A percentile compares a stretch with the other conserved stretches of the same genome.
phyloP scores from a whole-genome alignment of 192 early-diverging fungal species.

The Coemansia sp. region DNA sequence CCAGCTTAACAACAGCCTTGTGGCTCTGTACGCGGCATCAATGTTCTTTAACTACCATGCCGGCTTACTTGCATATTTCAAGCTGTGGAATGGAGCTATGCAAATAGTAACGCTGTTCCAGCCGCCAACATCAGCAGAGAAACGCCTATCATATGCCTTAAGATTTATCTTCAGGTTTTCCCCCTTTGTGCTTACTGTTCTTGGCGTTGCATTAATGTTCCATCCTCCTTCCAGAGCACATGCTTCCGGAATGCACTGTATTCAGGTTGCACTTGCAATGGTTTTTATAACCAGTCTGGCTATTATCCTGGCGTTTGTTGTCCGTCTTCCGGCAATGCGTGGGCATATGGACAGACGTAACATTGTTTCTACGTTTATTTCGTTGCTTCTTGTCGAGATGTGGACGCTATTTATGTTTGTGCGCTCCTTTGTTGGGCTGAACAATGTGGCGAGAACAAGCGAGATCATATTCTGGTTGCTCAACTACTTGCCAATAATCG shows the following conservation, averaged over 20 bases:
- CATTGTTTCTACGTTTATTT: neutral
- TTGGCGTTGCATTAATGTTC: conserved; percentile 13
- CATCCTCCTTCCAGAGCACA: neutral
- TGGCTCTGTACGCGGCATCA: conserved; percentile 18
- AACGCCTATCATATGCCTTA: neutral
- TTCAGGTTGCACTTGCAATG: neutral
- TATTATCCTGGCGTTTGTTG: neutral
- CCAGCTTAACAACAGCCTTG: neutral
- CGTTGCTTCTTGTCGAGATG: conserved; percentile 8
- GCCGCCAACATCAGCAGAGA: conserved; percentile 3
- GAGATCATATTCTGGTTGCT: conserved; percentile 17
- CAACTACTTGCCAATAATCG: conserved; percentile 17
- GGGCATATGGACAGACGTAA: neutral
- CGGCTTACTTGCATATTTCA: neutral
- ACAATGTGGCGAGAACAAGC: conserved; percentile 23
- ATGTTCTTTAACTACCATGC: conserved; percentile 31
- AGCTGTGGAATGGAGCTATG: conserved; percentile 8
- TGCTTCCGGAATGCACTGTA: neutral
- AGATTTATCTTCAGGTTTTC: neutral
- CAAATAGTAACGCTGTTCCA: conserved; percentile 8
- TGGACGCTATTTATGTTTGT: conserved; percentile 26
- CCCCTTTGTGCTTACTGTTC: neutral
- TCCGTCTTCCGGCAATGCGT: neutral
- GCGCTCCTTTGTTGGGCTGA: conserved; percentile 18
- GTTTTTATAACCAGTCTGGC: neutral